These are phyloP conservation scores for Epichloe hybrida DNA, from an alignment of 2,329 filamentous ascomycete genomes.

Conservation along the genomic window DNA sequence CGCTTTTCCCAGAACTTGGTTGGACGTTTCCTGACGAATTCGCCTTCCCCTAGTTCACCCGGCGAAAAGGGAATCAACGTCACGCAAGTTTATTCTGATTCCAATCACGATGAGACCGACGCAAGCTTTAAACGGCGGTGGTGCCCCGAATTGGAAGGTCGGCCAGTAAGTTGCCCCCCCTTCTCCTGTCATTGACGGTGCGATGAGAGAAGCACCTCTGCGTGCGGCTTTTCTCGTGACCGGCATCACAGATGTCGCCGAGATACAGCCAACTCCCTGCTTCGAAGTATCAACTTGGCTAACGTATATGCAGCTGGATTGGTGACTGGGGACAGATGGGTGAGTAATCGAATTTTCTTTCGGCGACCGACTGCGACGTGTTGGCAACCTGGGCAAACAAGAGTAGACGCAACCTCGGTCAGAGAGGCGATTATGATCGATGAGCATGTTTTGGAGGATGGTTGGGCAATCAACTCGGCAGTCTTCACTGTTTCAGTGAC, in stretches of 20 bases:
- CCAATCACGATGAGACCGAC: constrained; percentile 28
- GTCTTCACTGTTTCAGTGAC: not conserved
- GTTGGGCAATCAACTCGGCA: not conserved
- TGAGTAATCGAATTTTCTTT: constrained; percentile 31
- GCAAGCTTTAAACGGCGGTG: constrained; percentile 22
- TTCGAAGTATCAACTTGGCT: constrained; percentile 8
- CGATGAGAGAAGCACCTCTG: not conserved
- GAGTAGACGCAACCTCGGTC: not conserved
- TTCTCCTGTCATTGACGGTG: not conserved
- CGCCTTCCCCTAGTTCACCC: constrained; percentile 5
- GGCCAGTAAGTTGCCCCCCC: constrained; percentile 21
- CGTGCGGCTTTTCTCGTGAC: constrained; percentile 21
- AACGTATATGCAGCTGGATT: constrained; percentile 43
- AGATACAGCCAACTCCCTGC: not conserved
- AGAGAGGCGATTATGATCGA: not conserved
- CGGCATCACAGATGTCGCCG: not conserved
- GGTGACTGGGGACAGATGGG: constrained; percentile 64
- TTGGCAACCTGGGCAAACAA: not conserved
- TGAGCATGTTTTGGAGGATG: not conserved
- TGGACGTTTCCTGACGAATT: constrained; percentile 8
- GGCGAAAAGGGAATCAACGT: constrained; percentile 13
- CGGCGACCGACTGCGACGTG: not conserved
- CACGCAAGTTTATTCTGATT: constrained; percentile 12
- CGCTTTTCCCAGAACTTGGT: constrained; percentile 12
- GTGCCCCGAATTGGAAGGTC: constrained; percentile 19